A percentile compares a stretch with the other conserved stretches of the same genome.
phyloP scores from a whole-genome alignment of 73 alveolate species.

The Stentor roeselii region DNA sequence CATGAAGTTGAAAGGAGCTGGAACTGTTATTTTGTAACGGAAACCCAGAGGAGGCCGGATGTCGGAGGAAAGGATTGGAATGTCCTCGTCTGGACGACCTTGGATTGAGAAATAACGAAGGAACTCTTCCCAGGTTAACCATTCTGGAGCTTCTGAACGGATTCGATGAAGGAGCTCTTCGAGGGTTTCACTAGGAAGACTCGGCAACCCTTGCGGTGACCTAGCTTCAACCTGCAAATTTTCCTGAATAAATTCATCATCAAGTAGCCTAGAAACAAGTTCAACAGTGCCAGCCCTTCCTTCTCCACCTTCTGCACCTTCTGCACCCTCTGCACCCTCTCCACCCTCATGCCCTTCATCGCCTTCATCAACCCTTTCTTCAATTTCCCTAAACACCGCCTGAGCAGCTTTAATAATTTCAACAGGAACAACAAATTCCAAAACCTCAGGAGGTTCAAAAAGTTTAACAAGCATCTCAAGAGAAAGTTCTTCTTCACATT shows the following conservation, averaged over 20 bases:
- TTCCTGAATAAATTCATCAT: not conserved
- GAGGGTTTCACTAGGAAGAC: constrained; percentile 52
- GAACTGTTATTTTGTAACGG: constrained; percentile 66
- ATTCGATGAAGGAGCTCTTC: constrained; percentile 68
- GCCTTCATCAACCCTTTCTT: not conserved
- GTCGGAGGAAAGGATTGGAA: constrained; percentile 46
- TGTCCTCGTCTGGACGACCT: constrained; percentile 72
- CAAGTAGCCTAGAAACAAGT: not conserved
- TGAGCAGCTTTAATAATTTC: not conserved
- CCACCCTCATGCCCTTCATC: not conserved
- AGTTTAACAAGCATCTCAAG: not conserved
- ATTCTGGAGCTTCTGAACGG: constrained; percentile 53
- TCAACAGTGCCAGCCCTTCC: not conserved
- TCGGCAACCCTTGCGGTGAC: constrained; percentile 29
- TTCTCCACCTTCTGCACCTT: not conserved
- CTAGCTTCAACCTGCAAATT: not conserved
- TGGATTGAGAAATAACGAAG: constrained; percentile 70
- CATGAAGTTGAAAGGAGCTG: constrained; percentile 74
- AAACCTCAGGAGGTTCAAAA: not conserved
- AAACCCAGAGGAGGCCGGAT: constrained; percentile 37
- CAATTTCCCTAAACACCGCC: not conserved
- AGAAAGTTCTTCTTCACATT: not conserved
- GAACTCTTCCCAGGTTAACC: constrained; percentile 65
- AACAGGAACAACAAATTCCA: not conserved
- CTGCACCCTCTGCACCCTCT: not conserved